Evolutionary conservation across 1,284 basidiomycete species (phyloP).

Genomic region (Psilocybe mexicana): DNA sequence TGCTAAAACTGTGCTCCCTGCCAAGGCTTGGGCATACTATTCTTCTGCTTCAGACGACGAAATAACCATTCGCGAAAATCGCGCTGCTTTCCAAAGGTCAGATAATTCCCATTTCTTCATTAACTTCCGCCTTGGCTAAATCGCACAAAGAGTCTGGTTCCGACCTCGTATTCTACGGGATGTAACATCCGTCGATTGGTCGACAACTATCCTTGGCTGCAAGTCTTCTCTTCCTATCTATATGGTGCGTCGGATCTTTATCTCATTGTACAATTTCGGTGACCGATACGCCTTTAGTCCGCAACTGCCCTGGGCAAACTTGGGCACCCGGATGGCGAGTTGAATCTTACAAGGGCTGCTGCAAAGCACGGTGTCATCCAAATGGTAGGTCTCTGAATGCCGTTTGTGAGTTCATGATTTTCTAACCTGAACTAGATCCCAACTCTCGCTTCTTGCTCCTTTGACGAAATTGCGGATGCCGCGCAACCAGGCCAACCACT

Average conservation of each 20-base stretch:
- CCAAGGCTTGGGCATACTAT: slow-evolving; percentile 90
- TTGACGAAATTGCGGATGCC: slow-evolving; percentile 85
- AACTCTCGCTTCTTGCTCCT: slow-evolving; percentile 84
- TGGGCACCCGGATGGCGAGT: slow-evolving; percentile 91
- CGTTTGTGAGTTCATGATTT: not conserved
- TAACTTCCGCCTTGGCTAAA: not conserved
- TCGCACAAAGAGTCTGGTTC: slow-evolving; percentile 79
- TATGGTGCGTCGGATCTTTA: slow-evolving; percentile 37
- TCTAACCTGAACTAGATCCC: slow-evolving; percentile 60
- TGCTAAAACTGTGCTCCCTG: slow-evolving; percentile 70
- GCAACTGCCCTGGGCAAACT: slow-evolving; percentile 72
- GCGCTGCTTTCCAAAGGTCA: slow-evolving; percentile 82
- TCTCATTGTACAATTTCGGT: not conserved
- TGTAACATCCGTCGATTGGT: slow-evolving; percentile 82
- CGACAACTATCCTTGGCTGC: slow-evolving; percentile 77
- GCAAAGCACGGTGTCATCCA: slow-evolving; percentile 70
- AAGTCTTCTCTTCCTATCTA: slow-evolving; percentile 81
- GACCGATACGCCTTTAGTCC: slow-evolving; percentile 21
- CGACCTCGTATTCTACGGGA: slow-evolving; percentile 86
- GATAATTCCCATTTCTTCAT: slow-evolving; percentile 39
- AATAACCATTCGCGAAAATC: slow-evolving; percentile 87
- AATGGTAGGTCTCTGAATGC: slow-evolving; percentile 60
- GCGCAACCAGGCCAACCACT: slow-evolving; percentile 72
- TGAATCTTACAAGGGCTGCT: slow-evolving; percentile 84
- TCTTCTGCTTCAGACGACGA: slow-evolving; percentile 88